Conservation (phyloP, 768 basidiomycete species). For the Terana coerulea region DNA sequence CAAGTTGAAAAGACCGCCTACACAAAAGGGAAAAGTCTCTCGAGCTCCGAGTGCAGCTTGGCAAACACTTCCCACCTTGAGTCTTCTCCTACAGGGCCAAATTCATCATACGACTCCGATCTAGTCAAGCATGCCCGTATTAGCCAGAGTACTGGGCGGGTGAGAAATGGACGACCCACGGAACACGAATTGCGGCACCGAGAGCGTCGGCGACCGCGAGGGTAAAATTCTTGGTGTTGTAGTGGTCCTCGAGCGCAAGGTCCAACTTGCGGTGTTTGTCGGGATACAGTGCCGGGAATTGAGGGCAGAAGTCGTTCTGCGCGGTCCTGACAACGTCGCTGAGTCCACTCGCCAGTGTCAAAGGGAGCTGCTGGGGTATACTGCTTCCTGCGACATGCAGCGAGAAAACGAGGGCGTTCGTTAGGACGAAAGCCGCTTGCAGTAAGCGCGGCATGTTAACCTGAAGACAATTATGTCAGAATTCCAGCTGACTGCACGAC, state of each 20-base stretch:
- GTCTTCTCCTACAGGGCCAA: conserved; percentile 43
- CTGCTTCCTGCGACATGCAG: too few species aligned
- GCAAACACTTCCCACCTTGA: conserved; percentile 37
- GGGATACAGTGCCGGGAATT: conserved; percentile 28
- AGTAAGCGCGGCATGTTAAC: too few species aligned
- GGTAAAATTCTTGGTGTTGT: conserved; percentile 32
- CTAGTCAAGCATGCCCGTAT: conserved; percentile 16
- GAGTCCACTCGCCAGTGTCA: too few species aligned
- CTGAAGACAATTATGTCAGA: too few species aligned
- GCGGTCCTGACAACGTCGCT: too few species aligned
- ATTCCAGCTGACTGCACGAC: too few species aligned
- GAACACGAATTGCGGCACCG: conserved; percentile 4
- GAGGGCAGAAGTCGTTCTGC: conserved; percentile 30
- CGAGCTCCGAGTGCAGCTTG: conserved; percentile 34
- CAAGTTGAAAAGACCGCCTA: conserved; percentile 23
- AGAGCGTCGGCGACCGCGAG: conserved; percentile 27
- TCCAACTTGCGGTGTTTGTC: conserved; percentile 31
- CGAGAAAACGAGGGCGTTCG: too few species aligned
- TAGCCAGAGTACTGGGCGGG: neutral
- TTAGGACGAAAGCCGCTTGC: too few species aligned
- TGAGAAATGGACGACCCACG: neutral
- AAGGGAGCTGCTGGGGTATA: too few species aligned
- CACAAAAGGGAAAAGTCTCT: conserved; percentile 57
- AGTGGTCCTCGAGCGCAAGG: conserved; percentile 24
- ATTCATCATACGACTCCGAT: conserved; percentile 45